Conservation (phyloP, 768 basidiomycete genomes). For the Suillus paluster region DNA sequence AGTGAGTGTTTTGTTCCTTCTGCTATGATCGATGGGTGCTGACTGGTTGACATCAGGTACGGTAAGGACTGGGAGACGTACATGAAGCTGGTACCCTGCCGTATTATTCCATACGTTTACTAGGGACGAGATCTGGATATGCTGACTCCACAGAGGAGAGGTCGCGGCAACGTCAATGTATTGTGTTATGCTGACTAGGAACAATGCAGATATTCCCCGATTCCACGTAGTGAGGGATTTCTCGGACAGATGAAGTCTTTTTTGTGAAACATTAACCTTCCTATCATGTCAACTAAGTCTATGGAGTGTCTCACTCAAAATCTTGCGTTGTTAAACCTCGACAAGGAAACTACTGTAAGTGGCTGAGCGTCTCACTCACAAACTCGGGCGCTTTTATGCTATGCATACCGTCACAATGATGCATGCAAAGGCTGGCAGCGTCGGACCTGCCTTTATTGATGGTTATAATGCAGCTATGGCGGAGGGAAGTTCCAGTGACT, state of each 20-base stretch:
- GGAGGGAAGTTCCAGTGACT: too few species aligned
- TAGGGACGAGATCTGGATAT: conserved; percentile 30
- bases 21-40: background rate
- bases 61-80: conserved; percentile 95
- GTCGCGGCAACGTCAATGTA: background rate
- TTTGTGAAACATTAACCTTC: background rate
- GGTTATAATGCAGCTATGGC: background rate
- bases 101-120: conserved; percentile 85
- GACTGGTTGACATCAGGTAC: conserved; percentile 57
- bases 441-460: background rate
- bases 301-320: too few species aligned
- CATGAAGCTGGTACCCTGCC: conserved; percentile 80
- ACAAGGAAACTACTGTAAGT: background rate
- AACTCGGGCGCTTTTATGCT: background rate
- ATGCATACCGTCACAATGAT: background rate
- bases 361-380: background rate
- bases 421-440: background rate
- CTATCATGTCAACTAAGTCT: too few species aligned
- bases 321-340: background rate
- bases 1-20: conserved; percentile 54
- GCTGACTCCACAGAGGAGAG: background rate
- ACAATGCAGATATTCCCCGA: background rate
- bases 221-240: too few species aligned
- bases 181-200: background rate
- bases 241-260: background rate